Percentiles rank a stretch among this genome's conserved stretches.
phyloP scores from a whole-genome alignment of 2,329 filamentous ascomycete species.

The Clonostachys rhizophaga region DNA sequence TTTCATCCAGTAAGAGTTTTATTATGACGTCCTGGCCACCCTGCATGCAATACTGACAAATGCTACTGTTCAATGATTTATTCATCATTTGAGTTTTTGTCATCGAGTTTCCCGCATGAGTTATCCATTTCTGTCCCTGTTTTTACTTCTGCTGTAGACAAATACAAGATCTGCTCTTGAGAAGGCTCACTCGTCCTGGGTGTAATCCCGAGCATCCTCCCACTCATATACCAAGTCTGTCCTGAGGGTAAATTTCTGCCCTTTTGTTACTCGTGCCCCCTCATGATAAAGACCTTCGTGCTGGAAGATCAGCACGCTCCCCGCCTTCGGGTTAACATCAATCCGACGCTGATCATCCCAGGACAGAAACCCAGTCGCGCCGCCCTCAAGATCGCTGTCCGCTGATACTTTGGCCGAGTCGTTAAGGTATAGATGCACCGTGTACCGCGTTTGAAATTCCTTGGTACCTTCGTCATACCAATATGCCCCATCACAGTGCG shows the following conservation, averaged over 20 bases:
- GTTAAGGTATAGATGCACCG: slow-evolving; percentile 46
- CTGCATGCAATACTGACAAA: too few relatives aligned
- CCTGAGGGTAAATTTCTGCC: slow-evolving; percentile 52
- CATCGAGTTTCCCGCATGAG: too few relatives aligned
- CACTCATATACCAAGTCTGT: slow-evolving; percentile 48
- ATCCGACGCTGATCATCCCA: slow-evolving; percentile 31
- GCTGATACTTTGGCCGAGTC: slow-evolving; percentile 14
- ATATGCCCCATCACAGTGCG: slow-evolving; percentile 66
- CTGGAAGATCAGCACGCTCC: slow-evolving; percentile 57
- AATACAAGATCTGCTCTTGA: too few relatives aligned
- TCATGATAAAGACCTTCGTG: slow-evolving; percentile 45
- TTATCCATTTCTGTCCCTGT: too few relatives aligned
- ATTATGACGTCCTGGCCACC: too few relatives aligned
- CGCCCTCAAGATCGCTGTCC: slow-evolving; percentile 33
- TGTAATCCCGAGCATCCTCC: slow-evolving; percentile 4
- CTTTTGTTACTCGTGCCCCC: slow-evolving; percentile 44
- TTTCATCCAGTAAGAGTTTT: too few relatives aligned
- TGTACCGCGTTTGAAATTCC: slow-evolving; percentile 42
- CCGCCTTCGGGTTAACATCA: slow-evolving; percentile 51
- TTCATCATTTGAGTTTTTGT: too few relatives aligned
- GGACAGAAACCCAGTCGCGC: slow-evolving; percentile 51
- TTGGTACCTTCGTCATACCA: slow-evolving; percentile 42
- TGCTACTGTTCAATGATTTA: too few relatives aligned
- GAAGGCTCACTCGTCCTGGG: too few relatives aligned
- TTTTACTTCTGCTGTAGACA: too few relatives aligned